phyloP scores from a whole-genome alignment of 2,329 filamentous ascomycete genomes.

The Madurella fahalii region DNA sequence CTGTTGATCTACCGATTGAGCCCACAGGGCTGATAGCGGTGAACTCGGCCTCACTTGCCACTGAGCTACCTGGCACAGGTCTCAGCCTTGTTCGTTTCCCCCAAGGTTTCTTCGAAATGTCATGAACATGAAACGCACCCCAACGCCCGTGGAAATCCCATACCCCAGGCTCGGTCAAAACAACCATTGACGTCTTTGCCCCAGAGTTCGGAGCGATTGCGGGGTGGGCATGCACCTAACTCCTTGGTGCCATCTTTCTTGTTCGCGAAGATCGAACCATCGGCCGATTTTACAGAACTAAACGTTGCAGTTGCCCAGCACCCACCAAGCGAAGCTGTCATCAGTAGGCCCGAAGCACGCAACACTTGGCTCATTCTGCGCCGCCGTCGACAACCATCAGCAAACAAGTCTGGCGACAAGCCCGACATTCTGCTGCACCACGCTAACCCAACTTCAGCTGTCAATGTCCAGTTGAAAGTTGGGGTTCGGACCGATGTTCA shows the following conservation, averaged over 20 bases:
- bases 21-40: not conserved
- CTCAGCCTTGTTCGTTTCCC: not conserved
- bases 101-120: no score
- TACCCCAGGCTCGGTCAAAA: no score
- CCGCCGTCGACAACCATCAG: no score
- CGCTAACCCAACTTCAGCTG: not conserved
- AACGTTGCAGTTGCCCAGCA: not conserved
- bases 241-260: not conserved
- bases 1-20: not conserved
- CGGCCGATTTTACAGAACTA: not conserved
- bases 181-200: not conserved
- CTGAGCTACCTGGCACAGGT: not conserved
- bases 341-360: conserved; percentile 4
- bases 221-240: not conserved
- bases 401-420: not conserved
- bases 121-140: no score
- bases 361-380: not conserved
- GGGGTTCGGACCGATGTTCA: conserved; percentile 18
- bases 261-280: no score
- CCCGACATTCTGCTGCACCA: not conserved
- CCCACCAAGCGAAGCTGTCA: not conserved
- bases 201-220: conserved; percentile 4
- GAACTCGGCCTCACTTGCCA: no score
- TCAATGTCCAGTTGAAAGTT: not conserved
- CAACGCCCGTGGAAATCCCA: no score